Evolutionary conservation across 2,329 filamentous ascomycete genomes (phyloP).

Genomic region (Fusarium begoniae): DNA sequence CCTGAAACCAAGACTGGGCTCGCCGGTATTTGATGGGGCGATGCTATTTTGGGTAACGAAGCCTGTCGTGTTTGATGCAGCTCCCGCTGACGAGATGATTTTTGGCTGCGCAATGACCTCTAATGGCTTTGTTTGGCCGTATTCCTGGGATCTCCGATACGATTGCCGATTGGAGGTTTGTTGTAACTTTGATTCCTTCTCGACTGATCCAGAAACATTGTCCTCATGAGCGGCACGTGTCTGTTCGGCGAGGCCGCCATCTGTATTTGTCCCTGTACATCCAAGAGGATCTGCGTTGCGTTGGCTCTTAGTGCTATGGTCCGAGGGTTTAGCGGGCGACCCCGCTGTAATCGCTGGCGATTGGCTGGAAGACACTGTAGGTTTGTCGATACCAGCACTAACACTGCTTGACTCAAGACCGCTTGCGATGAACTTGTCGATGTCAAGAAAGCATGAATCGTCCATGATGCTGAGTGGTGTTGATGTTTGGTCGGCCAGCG

Average conservation of each 20-base stretch:
- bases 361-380: slow-evolving; percentile 28
- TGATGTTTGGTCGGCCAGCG: slow-evolving; percentile 43
- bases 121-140: background rate
- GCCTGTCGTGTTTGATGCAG: slow-evolving; percentile 30
- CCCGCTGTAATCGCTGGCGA: slow-evolving; percentile 17
- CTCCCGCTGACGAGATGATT: slow-evolving; percentile 30
- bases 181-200: slow-evolving; percentile 2
- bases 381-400: slow-evolving; percentile 34
- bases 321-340: slow-evolving; percentile 15
- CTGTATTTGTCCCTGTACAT: slow-evolving; percentile 17
- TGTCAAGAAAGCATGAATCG: slow-evolving; percentile 37
- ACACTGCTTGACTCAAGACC: slow-evolving; percentile 14
- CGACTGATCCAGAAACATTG: slow-evolving; percentile 4
- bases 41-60: slow-evolving; percentile 40
- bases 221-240: slow-evolving; percentile 30
- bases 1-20: slow-evolving; percentile 35
- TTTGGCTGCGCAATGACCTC: slow-evolving; percentile 15
- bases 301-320: slow-evolving; percentile 18
- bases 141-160: background rate
- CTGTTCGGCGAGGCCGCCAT: slow-evolving; percentile 24
- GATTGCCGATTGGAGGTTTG: slow-evolving; percentile 1
- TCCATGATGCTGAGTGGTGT: slow-evolving; percentile 45
- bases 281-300: slow-evolving; percentile 28
- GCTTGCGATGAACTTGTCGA: slow-evolving; percentile 14
- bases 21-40: slow-evolving; percentile 32